Percentiles rank a stretch among this genome's conserved stretches.
phyloP scores from a whole-genome alignment of 2,329 filamentous ascomycete species.

The Trichoderma lentiforme region DNA sequence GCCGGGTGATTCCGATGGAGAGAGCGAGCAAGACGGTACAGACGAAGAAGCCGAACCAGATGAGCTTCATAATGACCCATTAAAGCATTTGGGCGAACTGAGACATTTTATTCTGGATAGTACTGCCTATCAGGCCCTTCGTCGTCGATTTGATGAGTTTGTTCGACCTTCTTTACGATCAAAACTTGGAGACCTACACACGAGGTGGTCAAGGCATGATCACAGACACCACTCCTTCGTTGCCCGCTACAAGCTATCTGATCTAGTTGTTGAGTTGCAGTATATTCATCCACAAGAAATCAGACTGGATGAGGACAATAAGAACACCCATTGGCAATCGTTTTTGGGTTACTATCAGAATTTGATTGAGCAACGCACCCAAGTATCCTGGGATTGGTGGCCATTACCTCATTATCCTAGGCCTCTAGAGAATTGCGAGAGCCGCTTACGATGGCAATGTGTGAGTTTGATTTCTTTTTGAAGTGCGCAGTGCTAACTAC shows the following conservation, averaged over 20 bases:
- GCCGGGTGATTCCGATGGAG: neutral
- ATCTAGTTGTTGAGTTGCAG: neutral
- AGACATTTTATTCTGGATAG: neutral
- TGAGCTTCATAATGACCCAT: fast-evolving
- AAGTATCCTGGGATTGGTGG: neutral
- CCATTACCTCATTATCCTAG: neutral
- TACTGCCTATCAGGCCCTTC: neutral
- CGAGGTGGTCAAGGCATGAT: neutral
- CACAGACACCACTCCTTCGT: neutral
- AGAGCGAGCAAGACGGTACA: neutral
- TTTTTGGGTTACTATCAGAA: neutral
- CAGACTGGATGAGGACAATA: neutral
- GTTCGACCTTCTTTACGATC: neutral
- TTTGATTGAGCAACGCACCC: fast-evolving
- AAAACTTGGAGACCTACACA: neutral
- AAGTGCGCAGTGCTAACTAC: neutral
- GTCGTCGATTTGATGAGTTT: neutral
- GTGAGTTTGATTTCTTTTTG: neutral
- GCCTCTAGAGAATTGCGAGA: neutral
- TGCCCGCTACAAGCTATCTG: neutral
- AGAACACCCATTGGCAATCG: neutral
- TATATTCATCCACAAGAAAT: neutral
- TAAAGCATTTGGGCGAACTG: neutral
- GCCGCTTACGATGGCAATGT: neutral
- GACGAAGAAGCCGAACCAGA: neutral